Conservation (phyloP, 73 alveolate species). For the Paramecium caudatum region DNA sequence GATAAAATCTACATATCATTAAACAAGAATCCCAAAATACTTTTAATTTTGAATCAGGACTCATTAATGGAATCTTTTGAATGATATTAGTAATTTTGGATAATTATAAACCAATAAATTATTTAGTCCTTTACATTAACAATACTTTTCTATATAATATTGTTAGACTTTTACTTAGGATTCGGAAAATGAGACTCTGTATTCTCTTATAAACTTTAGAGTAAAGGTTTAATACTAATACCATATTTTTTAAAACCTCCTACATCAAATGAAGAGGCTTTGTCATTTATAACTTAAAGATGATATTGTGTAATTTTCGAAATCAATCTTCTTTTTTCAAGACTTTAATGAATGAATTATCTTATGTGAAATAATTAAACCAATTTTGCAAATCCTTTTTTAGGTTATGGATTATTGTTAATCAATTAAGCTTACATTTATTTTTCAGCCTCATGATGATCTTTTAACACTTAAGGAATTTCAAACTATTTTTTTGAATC, state of each 20-base stretch:
- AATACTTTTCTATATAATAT: neutral
- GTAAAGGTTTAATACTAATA: neutral
- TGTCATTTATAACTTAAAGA: slow-evolving; percentile 49
- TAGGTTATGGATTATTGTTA: neutral
- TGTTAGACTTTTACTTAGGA: neutral
- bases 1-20: neutral
- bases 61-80: neutral
- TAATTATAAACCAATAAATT: neutral
- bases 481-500: slow-evolving; percentile 13
- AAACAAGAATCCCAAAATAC: slow-evolving; percentile 29
- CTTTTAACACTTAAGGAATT: neutral
- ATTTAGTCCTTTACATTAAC: neutral
- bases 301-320: slow-evolving; percentile 18
- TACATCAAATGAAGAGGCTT: slow-evolving; percentile 17
- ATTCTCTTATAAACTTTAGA: neutral
- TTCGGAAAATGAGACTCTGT: neutral
- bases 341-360: neutral
- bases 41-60: slow-evolving; percentile 39
- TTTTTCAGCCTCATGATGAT: neutral
- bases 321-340: slow-evolving; percentile 33
- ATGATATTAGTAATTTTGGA: neutral
- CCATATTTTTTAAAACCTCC: neutral
- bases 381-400: slow-evolving; percentile 20
- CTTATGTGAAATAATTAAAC: slow-evolving; percentile 25
- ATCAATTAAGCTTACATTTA: neutral